A percentile compares a stretch with the other conserved stretches of the same genome.
Conservation (phyloP, 768 basidiomycete species). For the Pulveroboletus sp. region DNA sequence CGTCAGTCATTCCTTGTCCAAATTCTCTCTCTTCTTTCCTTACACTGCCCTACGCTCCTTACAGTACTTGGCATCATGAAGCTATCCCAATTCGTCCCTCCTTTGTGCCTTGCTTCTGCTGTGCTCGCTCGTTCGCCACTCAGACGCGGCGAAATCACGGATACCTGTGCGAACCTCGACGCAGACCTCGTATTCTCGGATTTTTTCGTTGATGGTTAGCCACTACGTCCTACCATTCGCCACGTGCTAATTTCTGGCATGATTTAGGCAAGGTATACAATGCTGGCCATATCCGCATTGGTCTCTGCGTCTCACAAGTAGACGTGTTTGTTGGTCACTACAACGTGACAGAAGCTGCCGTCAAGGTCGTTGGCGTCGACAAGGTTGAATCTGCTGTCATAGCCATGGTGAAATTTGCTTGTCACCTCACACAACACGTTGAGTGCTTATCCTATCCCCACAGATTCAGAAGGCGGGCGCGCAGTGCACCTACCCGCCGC, state of each 20-base stretch:
- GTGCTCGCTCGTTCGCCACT: slow-evolving; percentile 14
- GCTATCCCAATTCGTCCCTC: slow-evolving; percentile 6
- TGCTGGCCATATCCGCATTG: slow-evolving; percentile 26
- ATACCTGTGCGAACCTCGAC: slow-evolving; percentile 15
- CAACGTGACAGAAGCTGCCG: slow-evolving; percentile 19
- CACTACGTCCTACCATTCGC: no score
- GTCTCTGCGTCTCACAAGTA: slow-evolving; percentile 29
- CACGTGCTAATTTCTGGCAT: not conserved
- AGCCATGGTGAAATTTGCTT: slow-evolving; percentile 18
- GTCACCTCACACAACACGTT: not conserved
- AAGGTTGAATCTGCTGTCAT: slow-evolving; percentile 20
- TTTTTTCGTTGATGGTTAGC: slow-evolving; percentile 8
- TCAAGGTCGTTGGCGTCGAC: slow-evolving; percentile 18
- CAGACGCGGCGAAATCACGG: slow-evolving; percentile 4
- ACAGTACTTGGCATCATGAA: slow-evolving; percentile 13
- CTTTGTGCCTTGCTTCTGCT: slow-evolving; percentile 16
- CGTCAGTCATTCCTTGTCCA: not conserved
- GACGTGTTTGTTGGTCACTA: slow-evolving; percentile 21
- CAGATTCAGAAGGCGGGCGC: slow-evolving; percentile 23
- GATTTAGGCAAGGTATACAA: slow-evolving; percentile 15
- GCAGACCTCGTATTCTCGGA: slow-evolving; percentile 18
- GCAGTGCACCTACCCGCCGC: slow-evolving; percentile 32
- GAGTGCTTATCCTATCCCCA: not conserved
- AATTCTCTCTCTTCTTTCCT: not conserved
- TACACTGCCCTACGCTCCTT: not conserved